Evolutionary conservation across 2,329 filamentous ascomycete genomes (phyloP).

Genomic region (Xylaria sp.): DNA sequence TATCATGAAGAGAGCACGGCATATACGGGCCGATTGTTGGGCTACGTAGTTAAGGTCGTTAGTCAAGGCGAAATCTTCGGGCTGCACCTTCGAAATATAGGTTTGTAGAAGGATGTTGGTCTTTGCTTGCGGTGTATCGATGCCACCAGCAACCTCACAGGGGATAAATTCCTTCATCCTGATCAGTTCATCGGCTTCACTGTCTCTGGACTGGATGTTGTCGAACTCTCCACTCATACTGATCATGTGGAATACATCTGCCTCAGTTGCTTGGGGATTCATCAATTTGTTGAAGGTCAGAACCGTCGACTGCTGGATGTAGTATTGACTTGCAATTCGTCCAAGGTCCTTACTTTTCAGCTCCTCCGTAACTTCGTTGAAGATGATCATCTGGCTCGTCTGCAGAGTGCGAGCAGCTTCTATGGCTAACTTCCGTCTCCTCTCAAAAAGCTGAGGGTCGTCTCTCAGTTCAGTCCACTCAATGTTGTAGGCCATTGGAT

Average conservation of each 20-base stretch:
- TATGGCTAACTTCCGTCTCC: conserved; percentile 78
- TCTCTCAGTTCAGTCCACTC: conserved; percentile 88
- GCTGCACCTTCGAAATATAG: conserved; percentile 80
- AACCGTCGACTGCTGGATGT: conserved; percentile 87
- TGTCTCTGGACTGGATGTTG: conserved; percentile 90
- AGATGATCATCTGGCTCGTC: conserved; percentile 97
- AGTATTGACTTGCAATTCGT: conserved; percentile 94
- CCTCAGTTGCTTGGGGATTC: conserved; percentile 77
- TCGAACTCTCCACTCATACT: conserved; percentile 97
- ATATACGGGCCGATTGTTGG: conserved; percentile 92
- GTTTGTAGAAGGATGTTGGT: conserved; percentile 93
- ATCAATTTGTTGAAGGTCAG: conserved; percentile 97
- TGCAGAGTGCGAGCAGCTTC: conserved; percentile 83
- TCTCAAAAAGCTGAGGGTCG: conserved; percentile 80
- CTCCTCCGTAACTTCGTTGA: conserved; percentile 90
- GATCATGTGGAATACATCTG: conserved; percentile 92
- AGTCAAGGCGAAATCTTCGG: conserved; percentile 88
- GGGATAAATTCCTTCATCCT: conserved; percentile 65
- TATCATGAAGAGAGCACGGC: conserved; percentile 93
- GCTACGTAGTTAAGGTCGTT: conserved; percentile 94
- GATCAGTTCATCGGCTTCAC: conserved; percentile 79
- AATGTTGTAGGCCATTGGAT: conserved; percentile 88
- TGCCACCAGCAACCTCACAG: conserved; percentile 71
- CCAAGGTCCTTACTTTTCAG: conserved; percentile 92
- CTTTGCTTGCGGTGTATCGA: conserved; percentile 73